Evolutionary conservation across 306 rosid species (phyloP).

Genomic region (Luffa acutangula): DNA sequence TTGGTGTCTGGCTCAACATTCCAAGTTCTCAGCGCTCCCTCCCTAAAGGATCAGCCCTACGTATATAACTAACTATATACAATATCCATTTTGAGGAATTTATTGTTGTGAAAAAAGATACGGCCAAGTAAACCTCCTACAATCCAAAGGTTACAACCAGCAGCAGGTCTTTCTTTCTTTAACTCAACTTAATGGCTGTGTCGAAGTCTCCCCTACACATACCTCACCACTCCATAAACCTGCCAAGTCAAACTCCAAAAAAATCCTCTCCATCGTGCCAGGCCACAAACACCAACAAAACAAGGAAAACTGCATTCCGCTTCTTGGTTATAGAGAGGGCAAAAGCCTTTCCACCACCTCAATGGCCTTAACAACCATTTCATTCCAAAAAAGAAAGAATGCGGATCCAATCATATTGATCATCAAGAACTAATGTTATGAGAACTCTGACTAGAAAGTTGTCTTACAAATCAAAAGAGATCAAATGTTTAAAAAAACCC

Average conservation of each 20-base stretch:
- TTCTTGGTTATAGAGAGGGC: neutral
- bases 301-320: neutral
- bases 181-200: neutral
- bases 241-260: neutral
- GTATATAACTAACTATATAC: neutral
- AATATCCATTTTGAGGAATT: too few relatives aligned
- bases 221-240: neutral
- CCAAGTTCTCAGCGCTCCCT: neutral
- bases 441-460: neutral
- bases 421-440: neutral
- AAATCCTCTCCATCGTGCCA: neutral
- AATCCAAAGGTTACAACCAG: neutral
- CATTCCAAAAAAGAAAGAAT: neutral
- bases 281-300: neutral
- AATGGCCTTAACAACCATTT: neutral
- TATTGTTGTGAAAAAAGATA: neutral
- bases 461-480: neutral
- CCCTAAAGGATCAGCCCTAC: neutral
- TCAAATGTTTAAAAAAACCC: neutral
- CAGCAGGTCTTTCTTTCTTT: neutral
- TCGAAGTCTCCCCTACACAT: neutral
- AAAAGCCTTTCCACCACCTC: neutral
- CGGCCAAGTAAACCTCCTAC: neutral
- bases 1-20: neutral
- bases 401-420: neutral